A percentile compares a stretch with the other conserved stretches of the same genome.
phyloP scores from a whole-genome alignment of 805 yeast species.

The Cyberlindnera saturnus region DNA sequence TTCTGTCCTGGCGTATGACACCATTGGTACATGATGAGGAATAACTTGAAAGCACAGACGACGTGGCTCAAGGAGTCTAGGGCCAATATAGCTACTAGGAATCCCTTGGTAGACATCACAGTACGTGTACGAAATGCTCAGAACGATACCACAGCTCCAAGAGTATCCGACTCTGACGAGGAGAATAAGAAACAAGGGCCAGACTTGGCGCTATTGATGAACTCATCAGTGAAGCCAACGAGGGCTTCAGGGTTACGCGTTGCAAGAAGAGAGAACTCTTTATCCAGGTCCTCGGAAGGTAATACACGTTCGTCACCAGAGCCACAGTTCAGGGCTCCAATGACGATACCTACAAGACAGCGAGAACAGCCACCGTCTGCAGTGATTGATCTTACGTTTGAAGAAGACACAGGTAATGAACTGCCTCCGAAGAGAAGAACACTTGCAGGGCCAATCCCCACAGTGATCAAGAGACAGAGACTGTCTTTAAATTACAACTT shows the following conservation, averaged over 20 bases:
- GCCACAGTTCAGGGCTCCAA: conserved; percentile 7
- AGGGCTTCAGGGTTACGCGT: conserved; percentile 15
- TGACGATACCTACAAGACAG: background rate
- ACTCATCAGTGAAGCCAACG: conserved; percentile 8
- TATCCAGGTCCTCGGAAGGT: conserved; percentile 7
- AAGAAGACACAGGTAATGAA: conserved; percentile 10
- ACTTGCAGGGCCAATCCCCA: background rate
- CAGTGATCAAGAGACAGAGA: conserved; percentile 7
- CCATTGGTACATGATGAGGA: conserved; percentile 13
- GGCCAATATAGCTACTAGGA: conserved; percentile 20
- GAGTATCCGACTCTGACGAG: background rate
- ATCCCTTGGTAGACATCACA: conserved; percentile 10
- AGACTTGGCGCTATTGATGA: conserved; percentile 5
- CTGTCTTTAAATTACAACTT: background rate
- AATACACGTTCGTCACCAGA: conserved; percentile 13
- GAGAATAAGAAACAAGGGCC: background rate
- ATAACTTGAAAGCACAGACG: conserved; percentile 24
- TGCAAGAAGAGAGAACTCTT: conserved; percentile 15
- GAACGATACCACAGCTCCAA: background rate
- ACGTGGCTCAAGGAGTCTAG: conserved; percentile 21
- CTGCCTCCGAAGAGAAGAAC: conserved; percentile 3
- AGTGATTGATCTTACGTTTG: conserved; percentile 24
- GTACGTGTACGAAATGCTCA: background rate
- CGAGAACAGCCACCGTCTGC: conserved; percentile 4
- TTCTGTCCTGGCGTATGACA: background rate